phyloP scores from a whole-genome alignment of 2,329 filamentous ascomycete species.

The Ascochyta clinopodiicola region DNA sequence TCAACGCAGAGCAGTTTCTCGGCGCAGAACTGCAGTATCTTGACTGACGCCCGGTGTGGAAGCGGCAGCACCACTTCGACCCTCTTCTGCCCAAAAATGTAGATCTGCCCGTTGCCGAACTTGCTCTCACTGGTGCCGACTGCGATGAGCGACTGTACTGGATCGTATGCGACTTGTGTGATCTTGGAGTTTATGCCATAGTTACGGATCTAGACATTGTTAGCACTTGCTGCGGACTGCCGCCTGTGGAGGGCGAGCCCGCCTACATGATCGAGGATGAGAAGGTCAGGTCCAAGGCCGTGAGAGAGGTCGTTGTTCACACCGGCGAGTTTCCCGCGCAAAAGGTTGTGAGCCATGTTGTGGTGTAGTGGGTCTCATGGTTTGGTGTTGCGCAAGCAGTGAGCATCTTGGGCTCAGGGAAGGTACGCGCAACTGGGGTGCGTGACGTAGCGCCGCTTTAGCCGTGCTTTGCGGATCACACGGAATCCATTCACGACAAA shows the following conservation, averaged over 20 bases:
- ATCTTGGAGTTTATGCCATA: slow-evolving; percentile 67
- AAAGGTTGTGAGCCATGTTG: slow-evolving; percentile 81
- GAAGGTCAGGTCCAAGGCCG: slow-evolving; percentile 77
- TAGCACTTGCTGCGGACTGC: slow-evolving; percentile 20
- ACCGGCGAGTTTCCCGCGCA: slow-evolving; percentile 91
- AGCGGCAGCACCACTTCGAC: slow-evolving; percentile 78
- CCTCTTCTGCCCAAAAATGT: slow-evolving; percentile 82
- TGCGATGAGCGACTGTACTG: slow-evolving; percentile 89
- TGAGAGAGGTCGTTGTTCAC: slow-evolving; percentile 90
- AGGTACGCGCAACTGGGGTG: slow-evolving; percentile 3
- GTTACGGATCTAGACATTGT: slow-evolving; percentile 40
- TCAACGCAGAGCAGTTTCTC: slow-evolving; percentile 87
- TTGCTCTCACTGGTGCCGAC: slow-evolving; percentile 88
- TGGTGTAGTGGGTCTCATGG: slow-evolving; percentile 36
- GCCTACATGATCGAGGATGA: slow-evolving; percentile 79
- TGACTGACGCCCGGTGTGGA: slow-evolving; percentile 75
- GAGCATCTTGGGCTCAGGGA: slow-evolving; percentile 20
- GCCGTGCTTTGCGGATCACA: slow-evolving; percentile 22
- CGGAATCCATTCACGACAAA: slow-evolving; percentile 7
- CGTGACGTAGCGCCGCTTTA: slow-evolving; percentile 18
- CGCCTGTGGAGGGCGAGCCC: slow-evolving; percentile 27
- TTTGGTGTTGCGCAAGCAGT: slow-evolving; percentile 26
- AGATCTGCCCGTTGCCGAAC: slow-evolving; percentile 86
- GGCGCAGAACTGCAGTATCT: slow-evolving; percentile 80
- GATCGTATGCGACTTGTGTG: slow-evolving; percentile 87